Conservation (phyloP, 495 filamentous ascomycete genomes). For the Pseudevernia furfuracea region DNA sequence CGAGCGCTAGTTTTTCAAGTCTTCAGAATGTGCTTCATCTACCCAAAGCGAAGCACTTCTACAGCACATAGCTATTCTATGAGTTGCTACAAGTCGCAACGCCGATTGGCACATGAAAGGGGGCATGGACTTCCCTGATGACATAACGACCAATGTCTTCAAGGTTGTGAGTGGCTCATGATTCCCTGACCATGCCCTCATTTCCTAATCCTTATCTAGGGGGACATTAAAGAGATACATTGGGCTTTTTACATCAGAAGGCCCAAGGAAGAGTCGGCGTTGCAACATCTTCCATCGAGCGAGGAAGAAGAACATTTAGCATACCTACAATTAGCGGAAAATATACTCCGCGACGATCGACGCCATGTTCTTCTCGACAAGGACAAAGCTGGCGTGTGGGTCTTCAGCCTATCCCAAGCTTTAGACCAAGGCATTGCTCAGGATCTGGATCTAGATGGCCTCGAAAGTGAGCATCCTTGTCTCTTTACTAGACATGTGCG, state of each 20-base stretch:
- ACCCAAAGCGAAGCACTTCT: slow-evolving; percentile 7
- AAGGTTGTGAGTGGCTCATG: slow-evolving; percentile 22
- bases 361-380: slow-evolving; percentile 12
- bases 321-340: background rate
- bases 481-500: background rate
- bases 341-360: slow-evolving; percentile 8
- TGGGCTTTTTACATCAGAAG: slow-evolving; percentile 16
- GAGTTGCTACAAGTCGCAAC: slow-evolving; percentile 18
- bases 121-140: slow-evolving; percentile 24
- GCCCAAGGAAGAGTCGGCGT: background rate
- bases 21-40: slow-evolving; percentile 18
- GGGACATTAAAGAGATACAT: slow-evolving; percentile 15
- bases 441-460: background rate
- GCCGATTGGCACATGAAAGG: slow-evolving; percentile 14
- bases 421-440: background rate
- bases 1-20: background rate
- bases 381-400: slow-evolving; percentile 17
- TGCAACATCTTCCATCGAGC: background rate
- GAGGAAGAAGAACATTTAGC: background rate
- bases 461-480: background rate
- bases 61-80: slow-evolving; percentile 12
- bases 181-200: background rate
- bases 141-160: slow-evolving; percentile 27
- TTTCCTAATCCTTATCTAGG: slow-evolving; percentile 7
- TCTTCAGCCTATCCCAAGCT: slow-evolving; percentile 18